Conservation (phyloP, 345 rosid species). For the Boechera retrofracta region DNA sequence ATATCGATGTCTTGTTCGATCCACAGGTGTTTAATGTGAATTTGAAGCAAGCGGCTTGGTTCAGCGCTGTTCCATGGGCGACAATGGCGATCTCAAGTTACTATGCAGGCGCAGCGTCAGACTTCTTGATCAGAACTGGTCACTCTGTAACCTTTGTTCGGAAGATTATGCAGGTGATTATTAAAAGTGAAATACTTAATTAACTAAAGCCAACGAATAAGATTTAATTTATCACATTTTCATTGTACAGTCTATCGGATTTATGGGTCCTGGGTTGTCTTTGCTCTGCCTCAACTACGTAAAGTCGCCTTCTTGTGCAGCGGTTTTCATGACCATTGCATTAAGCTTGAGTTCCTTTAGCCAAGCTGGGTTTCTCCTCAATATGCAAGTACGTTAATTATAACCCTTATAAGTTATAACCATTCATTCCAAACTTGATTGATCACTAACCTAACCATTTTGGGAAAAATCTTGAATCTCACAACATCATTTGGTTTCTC, state of each 20-base stretch:
- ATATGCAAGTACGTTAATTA: conserved; percentile 74
- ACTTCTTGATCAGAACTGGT: conserved; percentile 71
- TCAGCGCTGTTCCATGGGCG: conserved; percentile 97
- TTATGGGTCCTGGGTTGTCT: conserved; percentile 85
- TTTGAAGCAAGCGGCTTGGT: conserved; percentile 97
- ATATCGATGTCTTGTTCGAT: not conserved
- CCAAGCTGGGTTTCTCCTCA: conserved; percentile 98
- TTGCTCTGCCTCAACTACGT: conserved; percentile 80
- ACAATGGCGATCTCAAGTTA: conserved; percentile 90
- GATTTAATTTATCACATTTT: not conserved
- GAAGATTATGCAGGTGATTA: conserved; percentile 87
- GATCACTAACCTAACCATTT: not conserved
- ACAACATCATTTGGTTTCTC: conserved; percentile 22
- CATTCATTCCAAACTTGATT: conserved; percentile 11
- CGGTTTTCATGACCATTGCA: conserved; percentile 67
- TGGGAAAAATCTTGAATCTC: conserved; percentile 15
- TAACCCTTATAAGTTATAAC: not conserved
- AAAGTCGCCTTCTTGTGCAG: conserved; percentile 69
- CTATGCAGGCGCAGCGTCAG: conserved; percentile 77
- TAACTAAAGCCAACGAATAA: not conserved
- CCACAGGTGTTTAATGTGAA: conserved; percentile 80
- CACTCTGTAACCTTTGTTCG: conserved; percentile 77
- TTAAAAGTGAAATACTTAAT: not conserved
- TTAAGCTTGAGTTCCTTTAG: conserved; percentile 94
- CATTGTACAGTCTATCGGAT: conserved; percentile 70